phyloP scores from a whole-genome alignment of 768 basidiomycete genomes.

The Calocera viscosa region DNA sequence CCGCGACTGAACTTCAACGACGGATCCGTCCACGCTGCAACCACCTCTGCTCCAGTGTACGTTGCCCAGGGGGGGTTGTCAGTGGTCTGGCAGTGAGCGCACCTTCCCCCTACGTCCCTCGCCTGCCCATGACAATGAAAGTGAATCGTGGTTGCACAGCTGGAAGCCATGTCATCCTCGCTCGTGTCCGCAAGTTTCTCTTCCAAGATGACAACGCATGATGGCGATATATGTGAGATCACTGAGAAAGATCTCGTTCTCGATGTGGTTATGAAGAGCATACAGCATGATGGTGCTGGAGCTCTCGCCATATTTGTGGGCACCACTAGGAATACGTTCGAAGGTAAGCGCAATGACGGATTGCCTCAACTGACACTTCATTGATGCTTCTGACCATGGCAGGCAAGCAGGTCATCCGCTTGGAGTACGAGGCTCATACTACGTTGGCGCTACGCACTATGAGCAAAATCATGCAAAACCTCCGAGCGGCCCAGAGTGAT shows the following conservation, averaged over 20 bases:
- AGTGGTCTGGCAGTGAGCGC: too few relatives aligned
- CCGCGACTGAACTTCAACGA: too few relatives aligned
- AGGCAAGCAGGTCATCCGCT: slow-evolving; percentile 58
- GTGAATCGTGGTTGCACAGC: too few relatives aligned
- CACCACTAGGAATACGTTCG: slow-evolving; percentile 74
- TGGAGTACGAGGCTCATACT: slow-evolving; percentile 78
- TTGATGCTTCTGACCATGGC: slow-evolving; percentile 8
- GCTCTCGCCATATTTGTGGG: slow-evolving; percentile 70
- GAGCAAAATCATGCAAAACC: slow-evolving; percentile 42
- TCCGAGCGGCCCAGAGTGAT: slow-evolving; percentile 22
- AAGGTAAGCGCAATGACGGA: slow-evolving; percentile 37
- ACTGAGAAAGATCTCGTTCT: slow-evolving; percentile 49
- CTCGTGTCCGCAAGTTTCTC: not conserved
- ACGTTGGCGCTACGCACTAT: slow-evolving; percentile 70
- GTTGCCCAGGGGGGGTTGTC: too few relatives aligned
- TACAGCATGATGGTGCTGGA: slow-evolving; percentile 52
- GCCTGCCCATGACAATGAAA: too few relatives aligned
- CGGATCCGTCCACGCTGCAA: too few relatives aligned
- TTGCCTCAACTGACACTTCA: not conserved
- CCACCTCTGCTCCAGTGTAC: too few relatives aligned
- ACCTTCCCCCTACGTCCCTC: too few relatives aligned
- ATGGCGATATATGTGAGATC: slow-evolving; percentile 43
- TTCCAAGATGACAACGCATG: slow-evolving; percentile 21
- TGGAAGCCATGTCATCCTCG: not conserved
- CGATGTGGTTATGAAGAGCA: slow-evolving; percentile 45